Base-by-base conservation (phyloP, 2,329 filamentous ascomycete species). In the Fusarium xylarioides region DNA sequence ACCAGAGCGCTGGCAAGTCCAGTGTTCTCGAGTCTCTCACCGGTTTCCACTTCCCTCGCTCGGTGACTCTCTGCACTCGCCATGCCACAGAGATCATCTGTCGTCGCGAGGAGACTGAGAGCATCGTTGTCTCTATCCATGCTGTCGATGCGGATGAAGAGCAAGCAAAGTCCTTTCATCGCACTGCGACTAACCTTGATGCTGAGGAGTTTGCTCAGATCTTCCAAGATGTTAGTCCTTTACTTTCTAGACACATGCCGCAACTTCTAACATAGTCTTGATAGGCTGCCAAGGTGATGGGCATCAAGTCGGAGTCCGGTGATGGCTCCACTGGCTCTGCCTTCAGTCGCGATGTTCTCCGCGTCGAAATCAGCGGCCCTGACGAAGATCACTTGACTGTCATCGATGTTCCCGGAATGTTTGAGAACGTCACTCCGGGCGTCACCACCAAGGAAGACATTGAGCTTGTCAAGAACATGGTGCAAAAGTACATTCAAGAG, bases 1-100 rank as follows among this genome's bases (percentile, higher is more conserved):
- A 93, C 74, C 94, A 96, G 79, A 95, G 92, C 0, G 94, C 93
- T 47, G 94, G 94, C 77, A 97, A 97, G 85, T 94, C 92, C 80
- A 95, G 93, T 4, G 92, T 96, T 23, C 84, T 96, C 35, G 93
- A 96, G 79, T 95, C 83, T 23, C 68, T 88, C 37, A 88, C 86
- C 0, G 84, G 84, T 0, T 85, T 88, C 38, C 81, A 82, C 0
- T 86, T 88, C 43, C 86, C 86, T 9, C 81, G 84, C 4, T 81
- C 75, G 1, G 80, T 80, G 0, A 83, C 80, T 1, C 82, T 87
- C 2, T 87, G 86, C 50, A 88, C 86, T 0, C 81, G 86, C 0
- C 86, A 86, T 49, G 85, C 83, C 0, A 88, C 86, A 0, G 83
- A 86, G 73, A 86, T 87, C 38, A 83, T 81, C 8, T 83, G 80